Evolutionary conservation across 2,329 filamentous ascomycete species (phyloP).

Genomic region (Leptographium wingfieldii): DNA sequence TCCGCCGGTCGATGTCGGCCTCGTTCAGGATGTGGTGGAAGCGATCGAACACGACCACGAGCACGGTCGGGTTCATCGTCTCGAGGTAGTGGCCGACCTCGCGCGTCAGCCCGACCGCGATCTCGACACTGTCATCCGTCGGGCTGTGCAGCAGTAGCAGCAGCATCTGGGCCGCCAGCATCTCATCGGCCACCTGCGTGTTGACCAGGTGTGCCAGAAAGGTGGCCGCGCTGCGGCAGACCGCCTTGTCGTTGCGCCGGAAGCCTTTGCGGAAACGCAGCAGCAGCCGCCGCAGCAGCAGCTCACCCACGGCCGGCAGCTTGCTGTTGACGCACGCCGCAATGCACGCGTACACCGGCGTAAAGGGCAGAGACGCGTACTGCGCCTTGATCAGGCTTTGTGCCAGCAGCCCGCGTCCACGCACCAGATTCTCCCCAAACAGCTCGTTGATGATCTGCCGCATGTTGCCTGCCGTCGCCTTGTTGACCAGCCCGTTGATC

Average conservation of each 20-base stretch:
- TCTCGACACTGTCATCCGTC: constrained; percentile 94
- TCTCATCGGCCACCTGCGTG: constrained; percentile 89
- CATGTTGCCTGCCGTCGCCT: constrained; percentile 96
- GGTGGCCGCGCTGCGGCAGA: constrained; percentile 83
- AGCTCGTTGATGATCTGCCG: constrained; percentile 94
- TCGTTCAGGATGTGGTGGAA: constrained; percentile 93
- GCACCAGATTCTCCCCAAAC: constrained; percentile 86
- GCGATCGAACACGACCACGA: constrained; percentile 86
- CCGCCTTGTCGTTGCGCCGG: constrained; percentile 91
- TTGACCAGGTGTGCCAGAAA: constrained; percentile 95
- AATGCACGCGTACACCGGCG: constrained; percentile 92
- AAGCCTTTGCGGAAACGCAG: constrained; percentile 93
- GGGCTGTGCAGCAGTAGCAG: constrained; percentile 88
- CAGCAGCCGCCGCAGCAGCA: constrained; percentile 73
- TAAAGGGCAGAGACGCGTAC: constrained; percentile 88
- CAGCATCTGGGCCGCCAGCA: constrained; percentile 83
- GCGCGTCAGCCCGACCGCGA: constrained; percentile 83
- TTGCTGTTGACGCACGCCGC: constrained; percentile 96
- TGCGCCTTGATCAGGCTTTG: constrained; percentile 98
- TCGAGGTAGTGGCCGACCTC: constrained; percentile 92
- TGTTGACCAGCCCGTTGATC: constrained; percentile 98
- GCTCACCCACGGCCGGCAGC: constrained; percentile 83
- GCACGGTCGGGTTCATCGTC: constrained; percentile 84
- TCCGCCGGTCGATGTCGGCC: constrained; percentile 90
- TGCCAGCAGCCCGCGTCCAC: constrained; percentile 85